Percentiles rank a stretch among this genome's conserved stretches.
Conservation (phyloP, 805 yeast species). For the Metschnikowia vanudenii region DNA sequence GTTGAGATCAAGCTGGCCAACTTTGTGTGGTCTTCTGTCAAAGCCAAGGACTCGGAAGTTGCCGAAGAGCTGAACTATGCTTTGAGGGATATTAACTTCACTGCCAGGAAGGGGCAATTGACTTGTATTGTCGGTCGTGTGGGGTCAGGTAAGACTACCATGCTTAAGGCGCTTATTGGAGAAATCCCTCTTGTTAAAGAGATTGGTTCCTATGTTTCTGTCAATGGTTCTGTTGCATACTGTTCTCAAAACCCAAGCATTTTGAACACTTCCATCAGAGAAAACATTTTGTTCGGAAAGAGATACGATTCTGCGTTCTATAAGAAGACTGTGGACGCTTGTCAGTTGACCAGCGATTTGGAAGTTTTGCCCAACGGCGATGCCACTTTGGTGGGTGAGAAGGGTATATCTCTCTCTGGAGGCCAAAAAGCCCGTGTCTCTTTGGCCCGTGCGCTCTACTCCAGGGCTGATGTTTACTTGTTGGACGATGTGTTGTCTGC, state of each 20-base stretch:
- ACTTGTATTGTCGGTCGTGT: constrained; percentile 66
- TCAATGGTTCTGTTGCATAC: constrained; percentile 51
- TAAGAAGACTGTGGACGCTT: constrained; percentile 44
- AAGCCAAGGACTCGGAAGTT: constrained; percentile 19
- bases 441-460: constrained; percentile 67
- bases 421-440: constrained; percentile 66
- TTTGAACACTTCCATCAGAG: constrained; percentile 49
- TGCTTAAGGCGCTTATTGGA: constrained; percentile 54
- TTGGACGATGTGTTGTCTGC: constrained; percentile 69
- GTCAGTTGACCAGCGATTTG: constrained; percentile 49
- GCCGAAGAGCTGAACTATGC: constrained; percentile 46
- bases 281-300: constrained; percentile 52
- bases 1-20: constrained; percentile 49
- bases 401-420: constrained; percentile 59
- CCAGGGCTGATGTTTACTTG: constrained; percentile 56
- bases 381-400: constrained; percentile 56
- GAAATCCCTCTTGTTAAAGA: constrained; percentile 32
- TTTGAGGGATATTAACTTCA: constrained; percentile 46
- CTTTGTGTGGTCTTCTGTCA: constrained; percentile 48
- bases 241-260: constrained; percentile 62
- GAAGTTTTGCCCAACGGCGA: constrained; percentile 52
- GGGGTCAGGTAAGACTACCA: constrained; percentile 66
- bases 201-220: constrained; percentile 12
- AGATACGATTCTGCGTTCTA: constrained; percentile 43
- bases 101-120: constrained; percentile 52